A percentile compares a stretch with the other conserved stretches of the same genome.
Evolutionary conservation across 129 eudicot genomes (phyloP).

Genomic region (Flaveria trinervia): DNA sequence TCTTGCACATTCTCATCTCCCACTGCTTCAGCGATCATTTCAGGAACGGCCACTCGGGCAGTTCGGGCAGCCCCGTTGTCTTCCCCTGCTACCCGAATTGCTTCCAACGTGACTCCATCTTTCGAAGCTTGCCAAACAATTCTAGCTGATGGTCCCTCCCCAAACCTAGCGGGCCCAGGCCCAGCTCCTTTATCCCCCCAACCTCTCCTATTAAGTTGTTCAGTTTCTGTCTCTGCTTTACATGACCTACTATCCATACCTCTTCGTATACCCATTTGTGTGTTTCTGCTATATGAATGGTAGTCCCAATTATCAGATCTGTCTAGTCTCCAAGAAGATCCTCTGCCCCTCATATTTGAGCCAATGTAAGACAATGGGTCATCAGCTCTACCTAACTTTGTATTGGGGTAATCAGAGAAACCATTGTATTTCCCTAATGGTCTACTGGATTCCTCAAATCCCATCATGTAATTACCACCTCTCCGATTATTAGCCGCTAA

Average conservation of each 20-base stretch:
- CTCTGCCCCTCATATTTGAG: conserved; percentile 63
- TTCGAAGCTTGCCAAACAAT: conserved; percentile 99
- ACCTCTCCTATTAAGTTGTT: conserved; percentile 60
- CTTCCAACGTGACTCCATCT: conserved; percentile 94
- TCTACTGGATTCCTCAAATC: conserved; percentile 78
- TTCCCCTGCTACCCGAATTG: conserved; percentile 93
- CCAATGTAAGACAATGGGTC: conserved; percentile 49
- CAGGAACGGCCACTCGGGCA: conserved; percentile 76
- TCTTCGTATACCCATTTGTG: conserved; percentile 64
- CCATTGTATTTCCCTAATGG: conserved; percentile 60
- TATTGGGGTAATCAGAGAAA: conserved; percentile 62
- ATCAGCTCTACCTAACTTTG: conserved; percentile 54
- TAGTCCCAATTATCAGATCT: conserved; percentile 74
- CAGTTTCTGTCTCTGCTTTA: conserved; percentile 58
- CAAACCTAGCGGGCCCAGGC: conserved; percentile 66
- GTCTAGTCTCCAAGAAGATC: conserved; percentile 75
- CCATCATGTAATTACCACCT: conserved; percentile 57
- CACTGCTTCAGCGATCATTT: conserved; percentile 77
- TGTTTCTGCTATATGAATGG: conserved; percentile 55
- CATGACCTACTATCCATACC: conserved; percentile 60
- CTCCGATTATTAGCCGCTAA: conserved; percentile 68
- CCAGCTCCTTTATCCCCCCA: conserved; percentile 86
- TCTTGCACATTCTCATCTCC: conserved; percentile 76
- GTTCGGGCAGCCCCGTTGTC: conserved; percentile 70
- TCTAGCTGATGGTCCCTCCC: conserved; percentile 99